Evolutionary conservation across 345 rosid genomes (phyloP), one percentile per base, ranked within the genome.

Genomic region (Citrus mangshanensis): DNA sequence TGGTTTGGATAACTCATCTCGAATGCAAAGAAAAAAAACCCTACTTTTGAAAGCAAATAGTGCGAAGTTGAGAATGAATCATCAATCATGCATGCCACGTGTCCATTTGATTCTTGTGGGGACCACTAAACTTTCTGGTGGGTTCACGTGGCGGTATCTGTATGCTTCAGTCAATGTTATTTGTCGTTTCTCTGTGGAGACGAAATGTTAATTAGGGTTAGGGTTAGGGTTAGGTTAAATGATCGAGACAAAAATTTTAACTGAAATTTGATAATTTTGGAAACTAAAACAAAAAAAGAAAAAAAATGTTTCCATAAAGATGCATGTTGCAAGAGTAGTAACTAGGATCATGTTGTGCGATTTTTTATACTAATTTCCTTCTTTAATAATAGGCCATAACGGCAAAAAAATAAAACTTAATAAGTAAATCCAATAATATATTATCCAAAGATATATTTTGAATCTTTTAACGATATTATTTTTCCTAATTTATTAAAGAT

Each of bases 1-100:
- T 68, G 38, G 42, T 64, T 55, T 38, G 62, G 80, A 77, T 77
- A 81, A 72, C 30, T 71, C 73, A 46, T 18, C 40, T 5, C n/a
- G 25, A 38, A 70, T 13, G 32, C 21, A 4, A 1, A 70, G 21
- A 28, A 75, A 30, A n/a, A 58, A 35, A 35, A 71, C 60, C 40
- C 21, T 32, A 12, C 30, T 27, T 70, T 71, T 72, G 77, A 51
- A 65, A 77, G 74, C 73, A 58, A 66, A 40, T 19, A 7, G 27
- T 35, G 55, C 10, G 68, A 75, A 49, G 79, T 64, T 55, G 34
- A 14, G 75, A 22, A 66, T 7, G 42, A 32, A 70, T 54, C 58
- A 54, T 54, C 58, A 54, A 30, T 30, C 18, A 7, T 32, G n/a
- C 32, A 35, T n/a, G 76, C 66, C 46, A 22, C 61, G 40, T 19